A percentile compares a stretch with the other conserved stretches of the same genome.
These are phyloP conservation scores for Fomitiporia mediterranea DNA, from an alignment of 1,284 basidiomycete genomes.

Conservation along the genomic window DNA sequence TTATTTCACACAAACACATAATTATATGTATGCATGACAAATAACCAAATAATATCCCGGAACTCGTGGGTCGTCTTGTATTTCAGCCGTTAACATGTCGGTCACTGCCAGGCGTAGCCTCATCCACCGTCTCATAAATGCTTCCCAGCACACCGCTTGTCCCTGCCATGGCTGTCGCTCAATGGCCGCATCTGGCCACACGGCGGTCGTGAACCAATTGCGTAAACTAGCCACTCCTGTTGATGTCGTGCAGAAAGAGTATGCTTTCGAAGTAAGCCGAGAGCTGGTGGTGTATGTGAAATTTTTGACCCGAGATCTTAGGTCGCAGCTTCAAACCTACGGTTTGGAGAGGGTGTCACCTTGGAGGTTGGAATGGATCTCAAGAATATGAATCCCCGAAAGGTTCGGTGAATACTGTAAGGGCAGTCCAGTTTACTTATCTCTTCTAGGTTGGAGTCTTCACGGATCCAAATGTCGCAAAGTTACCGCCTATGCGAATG, in stretches of 20 bases:
- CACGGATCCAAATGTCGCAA: constrained; percentile 84
- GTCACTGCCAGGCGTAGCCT: constrained; percentile 11
- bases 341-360: constrained; percentile 88
- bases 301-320: constrained; percentile 27
- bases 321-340: constrained; percentile 88
- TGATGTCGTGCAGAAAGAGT: constrained; percentile 77
- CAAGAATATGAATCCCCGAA: constrained; percentile 83
- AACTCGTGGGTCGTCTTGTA: background rate
- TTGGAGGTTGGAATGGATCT: constrained; percentile 92
- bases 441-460: constrained; percentile 81
- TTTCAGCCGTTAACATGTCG: constrained; percentile 13
- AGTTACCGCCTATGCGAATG: constrained; percentile 78
- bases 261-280: constrained; percentile 81
- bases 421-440: constrained; percentile 20
- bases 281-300: constrained; percentile 17
- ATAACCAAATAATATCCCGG: too few relatives aligned
- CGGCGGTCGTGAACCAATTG: constrained; percentile 51
- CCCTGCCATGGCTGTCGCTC: constrained; percentile 69
- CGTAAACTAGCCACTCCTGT: constrained; percentile 83
- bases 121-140: constrained; percentile 20
- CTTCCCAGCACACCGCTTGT: constrained; percentile 67
- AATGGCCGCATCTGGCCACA: constrained; percentile 36
- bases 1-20: too few relatives aligned
- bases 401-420: constrained; percentile 40
- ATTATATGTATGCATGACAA: background rate